Base-by-base conservation (phyloP, 2,329 filamentous ascomycete species). In the Dothistroma septosporum region DNA sequence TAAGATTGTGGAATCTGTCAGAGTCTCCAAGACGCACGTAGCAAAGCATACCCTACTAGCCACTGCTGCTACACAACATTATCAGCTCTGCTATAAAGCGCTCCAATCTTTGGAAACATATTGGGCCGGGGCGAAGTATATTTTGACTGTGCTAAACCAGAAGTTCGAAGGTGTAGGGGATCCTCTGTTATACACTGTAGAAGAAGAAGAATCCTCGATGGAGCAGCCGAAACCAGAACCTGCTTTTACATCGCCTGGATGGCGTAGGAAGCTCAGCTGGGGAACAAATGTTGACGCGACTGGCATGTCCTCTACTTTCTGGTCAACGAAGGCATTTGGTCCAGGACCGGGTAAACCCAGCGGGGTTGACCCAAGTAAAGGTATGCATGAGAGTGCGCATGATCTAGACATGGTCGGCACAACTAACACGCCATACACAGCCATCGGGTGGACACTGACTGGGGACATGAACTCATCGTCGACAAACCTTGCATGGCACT, bases 101-200 rank as follows among this genome's bases (percentile, higher is more conserved):
- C 76, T 96, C 11, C 86, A 92, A 67, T 87, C 90, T 50, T 79
- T 95, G n/a, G 86, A 94, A 66, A 82, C 83, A 0, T 94, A 94
- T 71, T 96, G 91, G 91, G 89, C 89, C 37, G 91, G 91, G 8
- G 88, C 91, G 28, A 88, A 90, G 60, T 96, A 96, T 72, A 95
- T 96, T 44, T 77, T 96, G 41, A 93, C 90, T 0, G 90, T 91
- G 0, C 78, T 96, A 11, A 90, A 95, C 68, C 91, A 95, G 68
- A 94, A 94, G 73, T 87, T 90, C 14, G 91, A 93, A 72, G 91
- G 91, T 0, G 90, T 93, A 41, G 90, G 88, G 75, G 91, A 96
- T 69, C 91, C 84, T 2, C 73, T 86, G 14, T 72, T 87, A 10
- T 87, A 86, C 65, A 85, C 83, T 0, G 76, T 76, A 14, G 91